A percentile compares a stretch with the other conserved stretches of the same genome.
Evolutionary conservation across 2,329 filamentous ascomycete genomes (phyloP).

Genomic region (Hypoxylon sp.): DNA sequence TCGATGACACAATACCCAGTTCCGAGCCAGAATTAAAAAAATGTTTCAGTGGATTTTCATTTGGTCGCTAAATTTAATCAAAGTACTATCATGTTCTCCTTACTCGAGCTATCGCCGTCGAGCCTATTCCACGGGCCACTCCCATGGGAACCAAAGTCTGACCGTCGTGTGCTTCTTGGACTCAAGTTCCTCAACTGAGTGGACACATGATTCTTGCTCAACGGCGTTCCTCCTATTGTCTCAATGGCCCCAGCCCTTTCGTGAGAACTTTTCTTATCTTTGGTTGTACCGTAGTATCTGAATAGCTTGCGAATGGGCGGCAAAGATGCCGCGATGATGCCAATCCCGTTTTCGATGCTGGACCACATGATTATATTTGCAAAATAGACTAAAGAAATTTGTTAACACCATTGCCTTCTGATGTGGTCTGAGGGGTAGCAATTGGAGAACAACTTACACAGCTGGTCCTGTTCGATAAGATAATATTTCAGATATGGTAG

Average conservation of each 20-base stretch:
- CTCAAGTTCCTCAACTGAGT: constrained; percentile 20
- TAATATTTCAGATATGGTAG: constrained; percentile 28
- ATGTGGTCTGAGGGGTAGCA: neutral
- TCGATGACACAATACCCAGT: neutral
- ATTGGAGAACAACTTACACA: constrained; percentile 4
- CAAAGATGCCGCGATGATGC: constrained; percentile 13
- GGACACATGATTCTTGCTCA: constrained; percentile 10
- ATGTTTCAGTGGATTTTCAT: constrained; percentile 2
- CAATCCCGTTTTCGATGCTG: constrained; percentile 15
- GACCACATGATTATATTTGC: constrained; percentile 23
- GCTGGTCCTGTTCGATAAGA: constrained; percentile 16
- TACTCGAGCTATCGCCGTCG: constrained; percentile 16
- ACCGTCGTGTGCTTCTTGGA: constrained; percentile 11
- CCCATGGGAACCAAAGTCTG: constrained; percentile 13
- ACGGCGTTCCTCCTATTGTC: constrained; percentile 23
- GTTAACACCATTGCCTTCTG: neutral
- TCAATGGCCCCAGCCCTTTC: constrained; percentile 1
- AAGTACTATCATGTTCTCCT: constrained; percentile 17
- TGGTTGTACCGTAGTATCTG: constrained; percentile 21
- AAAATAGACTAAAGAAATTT: neutral
- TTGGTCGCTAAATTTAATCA: neutral
- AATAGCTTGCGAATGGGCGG: constrained; percentile 17
- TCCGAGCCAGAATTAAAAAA: neutral
- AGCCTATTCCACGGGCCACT: constrained; percentile 22
- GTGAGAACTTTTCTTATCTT: neutral